A percentile compares a stretch with the other conserved stretches of the same genome.
Conservation (phyloP, 169 alveolate genomes). For the Plasmodium vivax region DNA sequence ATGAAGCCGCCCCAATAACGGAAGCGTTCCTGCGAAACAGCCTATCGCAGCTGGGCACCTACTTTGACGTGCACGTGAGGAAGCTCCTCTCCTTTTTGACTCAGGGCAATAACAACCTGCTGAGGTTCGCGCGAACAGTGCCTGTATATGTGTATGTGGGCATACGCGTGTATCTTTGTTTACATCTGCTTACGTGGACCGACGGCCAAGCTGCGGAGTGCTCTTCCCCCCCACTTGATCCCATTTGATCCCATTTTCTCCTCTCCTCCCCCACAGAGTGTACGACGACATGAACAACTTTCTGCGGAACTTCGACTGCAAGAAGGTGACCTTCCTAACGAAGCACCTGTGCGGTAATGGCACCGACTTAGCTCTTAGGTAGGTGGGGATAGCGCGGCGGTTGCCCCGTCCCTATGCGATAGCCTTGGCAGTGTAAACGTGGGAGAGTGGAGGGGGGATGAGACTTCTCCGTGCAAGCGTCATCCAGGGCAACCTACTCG, state of each 20-base stretch:
- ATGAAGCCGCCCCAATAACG: neutral
- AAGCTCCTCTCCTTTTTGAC: constrained; percentile 14
- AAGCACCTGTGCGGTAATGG: constrained; percentile 70
- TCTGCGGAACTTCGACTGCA: neutral
- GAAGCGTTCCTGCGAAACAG: constrained; percentile 6
- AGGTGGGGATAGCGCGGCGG: neutral
- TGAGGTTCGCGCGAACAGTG: neutral
- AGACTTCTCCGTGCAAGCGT: neutral
- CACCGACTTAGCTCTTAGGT: constrained; percentile 35
- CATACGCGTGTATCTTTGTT: neutral
- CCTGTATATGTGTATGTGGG: neutral
- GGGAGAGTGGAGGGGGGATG: neutral
- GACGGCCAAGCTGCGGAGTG: neutral
- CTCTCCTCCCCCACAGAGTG: neutral
- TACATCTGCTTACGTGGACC: neutral
- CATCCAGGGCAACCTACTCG: neutral
- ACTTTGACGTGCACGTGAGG: constrained; percentile 30
- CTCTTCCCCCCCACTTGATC: neutral
- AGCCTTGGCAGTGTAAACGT: neutral
- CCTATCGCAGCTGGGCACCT: neutral
- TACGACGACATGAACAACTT: constrained; percentile 16
- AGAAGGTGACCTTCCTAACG: constrained; percentile 26
- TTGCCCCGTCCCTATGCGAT: too few species aligned
- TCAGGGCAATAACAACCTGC: constrained; percentile 52
- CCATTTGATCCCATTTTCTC: neutral